These are phyloP conservation scores for Lentinula edodes DNA, from an alignment of 768 basidiomycete genomes.

Conservation along the genomic window DNA sequence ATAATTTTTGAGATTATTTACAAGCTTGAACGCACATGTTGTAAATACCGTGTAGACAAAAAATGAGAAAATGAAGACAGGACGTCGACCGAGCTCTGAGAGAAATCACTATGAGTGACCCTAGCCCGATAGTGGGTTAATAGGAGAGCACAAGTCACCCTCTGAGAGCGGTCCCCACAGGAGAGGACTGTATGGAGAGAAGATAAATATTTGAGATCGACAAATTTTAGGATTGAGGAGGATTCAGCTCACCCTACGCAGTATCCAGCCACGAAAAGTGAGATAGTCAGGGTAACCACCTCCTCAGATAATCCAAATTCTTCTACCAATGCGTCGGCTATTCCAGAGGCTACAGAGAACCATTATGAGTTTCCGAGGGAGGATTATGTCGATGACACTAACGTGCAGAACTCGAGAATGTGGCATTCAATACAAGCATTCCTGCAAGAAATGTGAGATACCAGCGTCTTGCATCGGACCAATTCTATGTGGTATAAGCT, in stretches of 20 bases:
- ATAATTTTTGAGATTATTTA: neutral
- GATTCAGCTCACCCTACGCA: constrained; percentile 39
- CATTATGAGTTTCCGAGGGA: neutral
- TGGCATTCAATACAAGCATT: constrained; percentile 50
- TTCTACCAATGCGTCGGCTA: constrained; percentile 36
- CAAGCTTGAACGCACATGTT: neutral
- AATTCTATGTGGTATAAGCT: constrained; percentile 32
- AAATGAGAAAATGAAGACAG: constrained; percentile 53
- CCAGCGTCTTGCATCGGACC: constrained; percentile 41
- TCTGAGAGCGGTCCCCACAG: constrained; percentile 55
- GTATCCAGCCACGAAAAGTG: constrained; percentile 67
- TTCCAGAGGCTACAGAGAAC: constrained; percentile 33
- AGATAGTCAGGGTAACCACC: constrained; percentile 48
- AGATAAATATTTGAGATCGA: neutral
- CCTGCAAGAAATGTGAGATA: constrained; percentile 45
- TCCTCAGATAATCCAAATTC: constrained; percentile 46
- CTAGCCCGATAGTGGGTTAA: no score
- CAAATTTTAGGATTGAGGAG: neutral
- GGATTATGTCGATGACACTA: constrained; percentile 10
- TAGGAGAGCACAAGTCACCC: neutral
- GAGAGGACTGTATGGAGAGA: constrained; percentile 31
- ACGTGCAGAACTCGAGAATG: constrained; percentile 59
- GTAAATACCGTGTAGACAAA: constrained; percentile 45
- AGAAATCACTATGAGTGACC: neutral
- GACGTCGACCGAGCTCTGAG: constrained; percentile 48